Conservation (phyloP, 768 basidiomycete genomes). For the Russula sp. region DNA sequence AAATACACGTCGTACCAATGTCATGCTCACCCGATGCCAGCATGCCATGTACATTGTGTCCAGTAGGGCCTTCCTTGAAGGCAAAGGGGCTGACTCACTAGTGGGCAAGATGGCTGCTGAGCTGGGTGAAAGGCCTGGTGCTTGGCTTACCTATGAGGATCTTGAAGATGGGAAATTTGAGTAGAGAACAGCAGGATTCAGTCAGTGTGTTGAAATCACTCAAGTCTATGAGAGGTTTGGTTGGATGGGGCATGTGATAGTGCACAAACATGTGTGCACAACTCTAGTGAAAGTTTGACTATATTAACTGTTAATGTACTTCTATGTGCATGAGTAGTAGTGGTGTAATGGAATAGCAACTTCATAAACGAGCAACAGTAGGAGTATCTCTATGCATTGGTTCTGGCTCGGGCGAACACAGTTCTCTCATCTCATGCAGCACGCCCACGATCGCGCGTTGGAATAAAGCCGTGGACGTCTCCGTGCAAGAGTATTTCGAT, state of each 20-base stretch:
- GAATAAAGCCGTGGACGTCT: slow-evolving; percentile 70
- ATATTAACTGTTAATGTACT: slow-evolving; percentile 1
- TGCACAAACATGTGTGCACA: slow-evolving; percentile 3
- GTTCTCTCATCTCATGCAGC: slow-evolving; percentile 61
- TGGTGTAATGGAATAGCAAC: slow-evolving; percentile 7
- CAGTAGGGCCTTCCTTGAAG: slow-evolving; percentile 57
- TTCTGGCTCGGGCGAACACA: slow-evolving; percentile 29
- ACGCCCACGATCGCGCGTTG: slow-evolving; percentile 59
- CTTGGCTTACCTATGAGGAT: slow-evolving; percentile 41
- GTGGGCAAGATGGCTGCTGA: slow-evolving; percentile 42
- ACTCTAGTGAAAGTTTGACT: slow-evolving; percentile 3
- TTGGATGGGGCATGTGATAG: not conserved
- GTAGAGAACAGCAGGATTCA: not conserved
- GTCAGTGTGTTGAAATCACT: too few relatives aligned
- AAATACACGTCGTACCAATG: slow-evolving; percentile 71
- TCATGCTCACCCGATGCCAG: slow-evolving; percentile 83
- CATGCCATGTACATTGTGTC: slow-evolving; percentile 73
- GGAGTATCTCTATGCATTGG: slow-evolving; percentile 16
- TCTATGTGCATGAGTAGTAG: slow-evolving; percentile 11
- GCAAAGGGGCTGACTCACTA: slow-evolving; percentile 47
- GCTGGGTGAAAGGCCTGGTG: slow-evolving; percentile 34
- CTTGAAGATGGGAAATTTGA: slow-evolving; percentile 40
- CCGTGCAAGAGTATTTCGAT: slow-evolving; percentile 67
- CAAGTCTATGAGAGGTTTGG: not conserved
- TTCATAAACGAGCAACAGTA: slow-evolving; percentile 21